Conservation (phyloP, 768 basidiomycete genomes). For the Boletus subparvulus region DNA sequence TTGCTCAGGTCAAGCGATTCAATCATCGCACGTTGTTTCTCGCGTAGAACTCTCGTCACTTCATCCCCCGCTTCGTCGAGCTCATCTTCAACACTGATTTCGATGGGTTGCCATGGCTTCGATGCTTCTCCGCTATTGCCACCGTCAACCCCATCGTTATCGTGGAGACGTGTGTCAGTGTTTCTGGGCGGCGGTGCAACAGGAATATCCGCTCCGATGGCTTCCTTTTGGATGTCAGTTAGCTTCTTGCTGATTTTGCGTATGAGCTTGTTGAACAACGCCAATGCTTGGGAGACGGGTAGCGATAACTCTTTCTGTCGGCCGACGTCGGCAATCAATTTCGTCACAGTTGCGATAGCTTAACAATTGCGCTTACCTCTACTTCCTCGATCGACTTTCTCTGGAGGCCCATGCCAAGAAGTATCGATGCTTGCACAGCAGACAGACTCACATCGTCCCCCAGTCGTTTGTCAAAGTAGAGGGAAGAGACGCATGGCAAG, state of each 20-base stretch:
- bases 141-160: constrained; percentile 11
- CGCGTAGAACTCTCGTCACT: constrained; percentile 50
- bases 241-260: constrained; percentile 79
- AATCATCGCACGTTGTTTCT: constrained; percentile 85
- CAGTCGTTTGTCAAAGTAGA: constrained; percentile 80
- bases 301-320: constrained; percentile 73
- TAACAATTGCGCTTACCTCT: constrained; percentile 53
- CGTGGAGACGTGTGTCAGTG: constrained; percentile 13
- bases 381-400: constrained; percentile 86
- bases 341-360: background rate
- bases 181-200: constrained; percentile 33
- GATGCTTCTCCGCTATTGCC: constrained; percentile 2
- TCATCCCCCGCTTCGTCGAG: constrained; percentile 75
- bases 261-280: constrained; percentile 87
- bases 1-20: constrained; percentile 83
- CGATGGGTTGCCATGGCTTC: constrained; percentile 44
- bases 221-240: constrained; percentile 75
- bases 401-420: constrained; percentile 87
- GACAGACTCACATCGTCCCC: constrained; percentile 68
- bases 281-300: constrained; percentile 83
- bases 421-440: constrained; percentile 88
- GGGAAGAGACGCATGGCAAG: constrained; percentile 72
- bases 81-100: constrained; percentile 58
- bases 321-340: constrained; percentile 1
- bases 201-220: constrained; percentile 65